phyloP scores from a whole-genome alignment of 129 eudicot species.

The Artemisia tridentata region DNA sequence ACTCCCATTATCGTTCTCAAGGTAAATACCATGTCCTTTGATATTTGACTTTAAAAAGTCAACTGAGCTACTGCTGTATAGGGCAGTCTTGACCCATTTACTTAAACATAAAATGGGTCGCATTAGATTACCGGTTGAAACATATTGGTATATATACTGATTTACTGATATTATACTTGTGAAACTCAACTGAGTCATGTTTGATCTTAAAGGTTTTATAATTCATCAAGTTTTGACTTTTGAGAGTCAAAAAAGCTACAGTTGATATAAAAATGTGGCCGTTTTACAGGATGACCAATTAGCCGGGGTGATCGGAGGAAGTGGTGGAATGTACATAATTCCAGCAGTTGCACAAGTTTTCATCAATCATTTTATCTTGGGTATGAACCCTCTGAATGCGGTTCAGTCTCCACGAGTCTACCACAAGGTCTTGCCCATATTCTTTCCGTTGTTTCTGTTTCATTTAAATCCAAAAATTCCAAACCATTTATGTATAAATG shows the following conservation, averaged over 20 bases:
- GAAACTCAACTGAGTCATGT: not conserved
- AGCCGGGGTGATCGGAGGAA: constrained; percentile 94
- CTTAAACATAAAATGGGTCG: too few species aligned
- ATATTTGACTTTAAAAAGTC: constrained; percentile 2
- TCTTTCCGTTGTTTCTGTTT: not conserved
- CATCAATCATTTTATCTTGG: constrained; percentile 75
- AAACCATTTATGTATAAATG: too few species aligned
- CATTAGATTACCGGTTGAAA: too few species aligned
- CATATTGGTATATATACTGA: too few species aligned
- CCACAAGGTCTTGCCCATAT: constrained; percentile 55
- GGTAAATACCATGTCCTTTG: constrained; percentile 37
- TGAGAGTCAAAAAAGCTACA: not conserved
- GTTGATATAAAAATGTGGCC: not conserved
- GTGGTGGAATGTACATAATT: constrained; percentile 83
- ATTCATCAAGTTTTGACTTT: not conserved
- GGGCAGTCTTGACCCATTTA: not conserved
- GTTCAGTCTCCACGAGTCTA: constrained; percentile 84
- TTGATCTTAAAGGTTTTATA: too few species aligned
- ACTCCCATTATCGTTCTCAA: constrained; percentile 83
- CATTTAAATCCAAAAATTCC: too few species aligned
- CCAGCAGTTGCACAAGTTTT: constrained; percentile 90
- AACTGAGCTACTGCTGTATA: not conserved
- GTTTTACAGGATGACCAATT: constrained; percentile 64
- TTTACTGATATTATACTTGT: not conserved
- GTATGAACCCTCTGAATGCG: constrained; percentile 75